Conservation (phyloP, 164 flowering plant genomes). For the Chloranthus sessilifolius region DNA sequence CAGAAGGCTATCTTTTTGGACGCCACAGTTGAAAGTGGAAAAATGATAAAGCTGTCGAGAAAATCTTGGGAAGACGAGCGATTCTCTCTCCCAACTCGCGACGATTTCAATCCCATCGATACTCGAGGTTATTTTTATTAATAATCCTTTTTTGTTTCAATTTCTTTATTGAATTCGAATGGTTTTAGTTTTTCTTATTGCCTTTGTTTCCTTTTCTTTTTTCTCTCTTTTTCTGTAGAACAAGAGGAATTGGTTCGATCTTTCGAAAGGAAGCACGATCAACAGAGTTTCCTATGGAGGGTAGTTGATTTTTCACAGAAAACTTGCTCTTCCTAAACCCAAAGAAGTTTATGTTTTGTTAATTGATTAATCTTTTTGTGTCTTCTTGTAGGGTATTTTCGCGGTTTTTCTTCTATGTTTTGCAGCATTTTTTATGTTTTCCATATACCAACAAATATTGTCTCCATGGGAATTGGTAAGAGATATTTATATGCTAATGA, state of each 20-base stretch:
- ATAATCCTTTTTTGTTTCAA: constrained; percentile 4
- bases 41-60: constrained; percentile 41
- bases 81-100: constrained; percentile 46
- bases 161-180: not conserved
- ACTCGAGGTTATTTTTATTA: constrained; percentile 49
- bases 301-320: constrained; percentile 25
- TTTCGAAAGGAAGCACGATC: constrained; percentile 49
- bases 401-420: constrained; percentile 43
- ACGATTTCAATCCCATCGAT: constrained; percentile 67
- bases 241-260: constrained; percentile 81
- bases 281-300: constrained; percentile 76
- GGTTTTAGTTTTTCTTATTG: not conserved
- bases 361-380: not conserved
- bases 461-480: constrained; percentile 94
- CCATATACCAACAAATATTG: constrained; percentile 59
- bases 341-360: not conserved
- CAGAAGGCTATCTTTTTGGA: no score
- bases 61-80: constrained; percentile 43
- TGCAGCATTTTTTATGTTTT: constrained; percentile 51
- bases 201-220: not conserved
- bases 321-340: not conserved
- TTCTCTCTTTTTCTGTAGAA: constrained; percentile 32
- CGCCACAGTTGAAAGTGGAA: no score
- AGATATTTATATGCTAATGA: not conserved
- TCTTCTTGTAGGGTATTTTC: constrained; percentile 49